phyloP scores from a whole-genome alignment of 345 rosid genomes.

The Gossypium anomalum region DNA sequence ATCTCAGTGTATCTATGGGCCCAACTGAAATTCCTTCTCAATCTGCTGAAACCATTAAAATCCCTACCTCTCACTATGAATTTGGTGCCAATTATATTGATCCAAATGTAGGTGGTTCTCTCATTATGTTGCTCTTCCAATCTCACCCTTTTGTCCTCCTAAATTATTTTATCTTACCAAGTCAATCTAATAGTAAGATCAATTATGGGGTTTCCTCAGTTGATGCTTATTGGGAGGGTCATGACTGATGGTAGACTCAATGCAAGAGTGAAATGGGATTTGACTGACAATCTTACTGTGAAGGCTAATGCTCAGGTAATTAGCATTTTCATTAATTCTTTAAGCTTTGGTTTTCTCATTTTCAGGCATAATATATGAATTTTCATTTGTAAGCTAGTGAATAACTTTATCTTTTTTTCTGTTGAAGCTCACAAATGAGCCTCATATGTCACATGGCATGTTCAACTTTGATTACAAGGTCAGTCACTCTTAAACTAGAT shows the following conservation, averaged over 20 bases:
- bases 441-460: conserved; percentile 83
- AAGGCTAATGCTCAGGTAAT: conserved; percentile 87
- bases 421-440: conserved; percentile 73
- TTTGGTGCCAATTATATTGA: conserved; percentile 89
- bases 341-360: conserved; percentile 7
- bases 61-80: conserved; percentile 85
- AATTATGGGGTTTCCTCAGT: conserved; percentile 32
- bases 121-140: background rate
- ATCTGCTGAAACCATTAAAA: conserved; percentile 74
- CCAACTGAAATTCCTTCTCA: conserved; percentile 89
- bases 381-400: background rate
- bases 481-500: background rate
- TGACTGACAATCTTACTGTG: conserved; percentile 66
- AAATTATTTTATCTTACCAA: background rate
- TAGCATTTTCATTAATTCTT: background rate
- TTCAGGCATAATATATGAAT: background rate
- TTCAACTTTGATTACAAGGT: conserved; percentile 95
- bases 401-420: conserved; percentile 18
- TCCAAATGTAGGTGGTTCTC: conserved; percentile 46
- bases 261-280: conserved; percentile 86
- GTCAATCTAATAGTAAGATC: background rate
- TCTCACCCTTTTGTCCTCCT: background rate
- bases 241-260: conserved; percentile 84
- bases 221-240: conserved; percentile 89
- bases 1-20: conserved; percentile 82